Base-by-base conservation (phyloP, 1,139 yeast species). In the Geotrichum carabidarum region DNA sequence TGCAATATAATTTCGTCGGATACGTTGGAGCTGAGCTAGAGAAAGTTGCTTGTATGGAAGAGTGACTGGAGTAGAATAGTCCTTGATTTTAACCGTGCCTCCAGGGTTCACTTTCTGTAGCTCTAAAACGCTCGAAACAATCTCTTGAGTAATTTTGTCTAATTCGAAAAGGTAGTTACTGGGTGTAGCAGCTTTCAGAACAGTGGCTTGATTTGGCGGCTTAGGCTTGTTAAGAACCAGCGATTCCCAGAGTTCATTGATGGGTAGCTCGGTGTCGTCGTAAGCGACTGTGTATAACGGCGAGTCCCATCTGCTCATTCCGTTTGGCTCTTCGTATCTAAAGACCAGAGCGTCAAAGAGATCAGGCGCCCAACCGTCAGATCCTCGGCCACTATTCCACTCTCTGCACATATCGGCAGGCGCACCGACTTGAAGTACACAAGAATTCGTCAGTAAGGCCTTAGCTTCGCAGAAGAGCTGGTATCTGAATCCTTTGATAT, bases 401-500 rank as follows among this genome's bases (percentile, higher is more conserved):
- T 80, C 77, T 5, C 76, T 65, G 65, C 95, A 83, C 32, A 74
- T 72, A 0, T 79, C 83, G 4, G 78, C 65, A 0, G 95, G 84
- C 30, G 86, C 81, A 60, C 89, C 79, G 1, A 87, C 84, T 60
- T 91, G 93, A 1, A 91, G 73, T 45, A 91, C 86, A 66, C 95
- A 86, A 61, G 88, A 86, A 1, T 94, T 85, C 0, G 98, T 90
- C 15, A 82, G 78, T 32, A 83, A 75, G 1, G 91, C 86, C 65
- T 91, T 91, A 41, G 96, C 93, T 68, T 93, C 99, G 69, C 98
- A 90, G 69, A 82, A 90, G 55, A 93, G 75, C 69, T 93, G 99
- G 70, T 94, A 93, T 58, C 99, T 76, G 67, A 90, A 90, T 0
- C 99, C 99, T 67, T 93, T 94, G 65, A 94, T 94, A 67, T 94